Percentiles rank a stretch among this genome's conserved stretches.
These are phyloP conservation scores for Botrytis galanthina DNA, from an alignment of 2,329 filamentous ascomycete species.

Conservation along the genomic window DNA sequence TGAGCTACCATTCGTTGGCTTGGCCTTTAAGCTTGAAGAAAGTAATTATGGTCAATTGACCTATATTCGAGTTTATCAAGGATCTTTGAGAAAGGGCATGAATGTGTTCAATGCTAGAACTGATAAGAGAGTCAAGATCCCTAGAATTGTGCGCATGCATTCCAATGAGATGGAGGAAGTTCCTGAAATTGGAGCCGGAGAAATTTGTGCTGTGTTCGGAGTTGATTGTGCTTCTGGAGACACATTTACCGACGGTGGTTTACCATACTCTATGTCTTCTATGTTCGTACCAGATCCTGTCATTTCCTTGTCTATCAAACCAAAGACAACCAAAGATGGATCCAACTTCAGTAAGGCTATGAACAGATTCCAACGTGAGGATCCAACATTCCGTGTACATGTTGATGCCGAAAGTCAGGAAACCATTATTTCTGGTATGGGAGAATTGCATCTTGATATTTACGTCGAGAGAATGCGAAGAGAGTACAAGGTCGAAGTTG, in stretches of 20 bases:
- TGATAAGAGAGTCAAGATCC: conserved; percentile 94
- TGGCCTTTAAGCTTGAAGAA: conserved; percentile 98
- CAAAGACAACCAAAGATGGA: conserved; percentile 87
- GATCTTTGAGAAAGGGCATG: conserved; percentile 79
- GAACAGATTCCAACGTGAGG: conserved; percentile 97
- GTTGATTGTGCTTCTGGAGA: conserved; percentile 97
- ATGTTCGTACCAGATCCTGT: conserved; percentile 99
- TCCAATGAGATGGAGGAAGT: conserved; percentile 99
- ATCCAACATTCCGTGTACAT: conserved; percentile 93
- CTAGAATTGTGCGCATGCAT: conserved; percentile 98
- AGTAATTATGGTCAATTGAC: conserved; percentile 98
- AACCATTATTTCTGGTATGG: conserved; percentile 98
- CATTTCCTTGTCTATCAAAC: conserved; percentile 96
- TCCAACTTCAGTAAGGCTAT: conserved; percentile 98
- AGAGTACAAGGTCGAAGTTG: conserved; percentile 94
- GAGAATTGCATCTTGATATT: conserved; percentile 93
- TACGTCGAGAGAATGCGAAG: conserved; percentile 96
- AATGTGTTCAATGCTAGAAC: conserved; percentile 92
- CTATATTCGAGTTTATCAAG: conserved; percentile 98
- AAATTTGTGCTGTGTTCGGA: conserved; percentile 98
- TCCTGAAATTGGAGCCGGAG: conserved; percentile 84
- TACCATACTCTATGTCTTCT: conserved; percentile 94
- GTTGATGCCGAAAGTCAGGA: conserved; percentile 91
- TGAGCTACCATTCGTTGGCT: conserved; percentile 86
- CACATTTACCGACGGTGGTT: conserved; percentile 90